Evolutionary conservation across 495 filamentous ascomycete species (phyloP).

Genomic region (Clavariopsis aquatica): DNA sequence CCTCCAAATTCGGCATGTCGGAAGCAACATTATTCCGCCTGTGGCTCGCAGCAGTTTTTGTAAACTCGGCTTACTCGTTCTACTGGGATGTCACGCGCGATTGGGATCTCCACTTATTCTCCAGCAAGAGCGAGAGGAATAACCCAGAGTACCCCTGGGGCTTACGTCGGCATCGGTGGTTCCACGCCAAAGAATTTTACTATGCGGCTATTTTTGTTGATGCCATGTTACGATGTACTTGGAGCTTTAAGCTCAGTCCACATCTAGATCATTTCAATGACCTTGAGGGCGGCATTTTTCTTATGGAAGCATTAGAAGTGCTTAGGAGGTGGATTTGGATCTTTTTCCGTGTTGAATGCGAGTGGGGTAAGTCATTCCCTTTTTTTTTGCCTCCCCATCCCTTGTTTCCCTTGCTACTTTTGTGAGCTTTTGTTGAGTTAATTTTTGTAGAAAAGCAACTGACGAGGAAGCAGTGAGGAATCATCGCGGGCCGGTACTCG

Average conservation of each 20-base stretch:
- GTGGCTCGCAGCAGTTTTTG: constrained; percentile 61
- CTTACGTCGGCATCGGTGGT: constrained; percentile 69
- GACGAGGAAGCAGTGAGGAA: constrained; percentile 51
- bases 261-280: constrained; percentile 80
- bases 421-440: constrained; percentile 1
- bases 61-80: constrained; percentile 91
- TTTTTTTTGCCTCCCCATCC: not conserved
- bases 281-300: constrained; percentile 80
- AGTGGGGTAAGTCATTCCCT: constrained; percentile 64
- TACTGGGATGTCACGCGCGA: constrained; percentile 98
- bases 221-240: constrained; percentile 79
- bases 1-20: constrained; percentile 55
- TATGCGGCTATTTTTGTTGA: constrained; percentile 80
- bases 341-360: constrained; percentile 90
- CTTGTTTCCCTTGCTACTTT: not conserved
- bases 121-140: constrained; percentile 49
- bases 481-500: constrained; percentile 54
- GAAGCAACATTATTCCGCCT: constrained; percentile 59
- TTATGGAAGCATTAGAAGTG: constrained; percentile 85
- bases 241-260: constrained; percentile 80
- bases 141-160: constrained; percentile 71
- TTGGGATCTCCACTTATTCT: constrained; percentile 91
- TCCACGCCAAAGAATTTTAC: constrained; percentile 70
- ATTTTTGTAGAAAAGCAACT: not conserved
- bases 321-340: constrained; percentile 93